phyloP scores from a whole-genome alignment of 768 basidiomycete species.

The Psilocybe cyanescens region DNA sequence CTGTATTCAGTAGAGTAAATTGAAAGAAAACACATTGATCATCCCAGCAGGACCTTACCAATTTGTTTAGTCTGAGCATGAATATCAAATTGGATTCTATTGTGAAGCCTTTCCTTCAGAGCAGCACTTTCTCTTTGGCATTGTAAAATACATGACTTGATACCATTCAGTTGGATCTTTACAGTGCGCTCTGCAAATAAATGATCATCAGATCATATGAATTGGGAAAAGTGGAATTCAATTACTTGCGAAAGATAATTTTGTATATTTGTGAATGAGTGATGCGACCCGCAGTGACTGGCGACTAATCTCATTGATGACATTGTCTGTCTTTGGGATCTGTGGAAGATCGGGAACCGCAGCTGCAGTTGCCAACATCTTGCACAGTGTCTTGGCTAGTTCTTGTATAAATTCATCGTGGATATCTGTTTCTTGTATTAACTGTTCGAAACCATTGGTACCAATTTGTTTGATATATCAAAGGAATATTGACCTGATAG shows the following conservation, averaged over 20 bases:
- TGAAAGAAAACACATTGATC: too few relatives aligned
- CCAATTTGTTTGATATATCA: not conserved
- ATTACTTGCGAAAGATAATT: too few relatives aligned
- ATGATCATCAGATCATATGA: too few relatives aligned
- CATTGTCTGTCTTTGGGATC: conserved; percentile 1
- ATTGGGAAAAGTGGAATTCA: too few relatives aligned
- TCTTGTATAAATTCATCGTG: not conserved
- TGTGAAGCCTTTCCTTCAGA: not conserved
- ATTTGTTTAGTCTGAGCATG: too few relatives aligned
- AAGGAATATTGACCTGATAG: not conserved
- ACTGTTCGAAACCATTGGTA: not conserved
- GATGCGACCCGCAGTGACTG: conserved; percentile 4
- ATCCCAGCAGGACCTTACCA: too few relatives aligned
- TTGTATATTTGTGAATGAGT: conserved; percentile 9
- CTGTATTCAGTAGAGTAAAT: too few relatives aligned
- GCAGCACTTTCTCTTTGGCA: not conserved
- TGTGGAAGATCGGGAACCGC: not conserved
- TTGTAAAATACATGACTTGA: not conserved
- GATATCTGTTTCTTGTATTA: not conserved
- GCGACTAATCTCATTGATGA: conserved; percentile 12
- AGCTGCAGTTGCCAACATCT: conserved; percentile 7
- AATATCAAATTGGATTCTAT: not conserved
- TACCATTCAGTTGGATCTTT: not conserved
- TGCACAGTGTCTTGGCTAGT: not conserved
- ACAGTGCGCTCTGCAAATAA: too few relatives aligned